Evolutionary conservation across 2,329 filamentous ascomycete genomes (phyloP), one percentile per base, ranked within the genome.

Genomic region (Penicillium sclerotiorum): DNA sequence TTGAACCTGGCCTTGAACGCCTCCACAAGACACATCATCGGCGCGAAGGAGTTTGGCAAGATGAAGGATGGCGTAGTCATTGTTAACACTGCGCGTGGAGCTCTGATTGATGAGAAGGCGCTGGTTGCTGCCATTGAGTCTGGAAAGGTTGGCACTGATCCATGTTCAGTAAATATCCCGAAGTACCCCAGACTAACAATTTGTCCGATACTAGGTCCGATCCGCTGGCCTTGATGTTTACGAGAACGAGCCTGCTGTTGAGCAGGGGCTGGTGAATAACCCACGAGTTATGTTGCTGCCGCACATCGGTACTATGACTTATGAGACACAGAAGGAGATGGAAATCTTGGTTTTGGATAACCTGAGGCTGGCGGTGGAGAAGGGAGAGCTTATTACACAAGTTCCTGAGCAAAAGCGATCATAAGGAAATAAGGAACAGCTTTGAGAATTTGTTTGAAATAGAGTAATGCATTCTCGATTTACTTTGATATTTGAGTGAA

Each of bases 281-380:
- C 66, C 70, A 4, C 66, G 65, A 33, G 71, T 73, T n/a, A 80
- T 84, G 57, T 58, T 85, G 56, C 63, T 84, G 54, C 82, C 82
- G 32, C 82, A 85, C 58, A 78, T 85, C 55, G 82, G 82, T 17
- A 85, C 82, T 1, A 77, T 71, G 52, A 84, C 81, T 9, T 79
- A 75, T 60, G 82, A 85, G 66, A 84, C 81, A 18, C 81, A 84
- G 68, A 78, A 76, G 56, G 80, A 83, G 47, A 85, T 84, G 82
- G 82, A 85, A 64, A 60, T 83, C 45, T 62, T 84, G 55, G 81
- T 84, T 15, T 53, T 85, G 62, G 74, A 81, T 25, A 85, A 85
- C 56, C 55, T 86, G 64, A 77, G 77, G 61, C 76, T 70, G 25
- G 82, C 78, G 5, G 73, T 86, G 32, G 77, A 83, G 60, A 75